Evolutionary conservation across 2,329 filamentous ascomycete genomes (phyloP).

Genomic region (Coniochaeta hoffmannii): DNA sequence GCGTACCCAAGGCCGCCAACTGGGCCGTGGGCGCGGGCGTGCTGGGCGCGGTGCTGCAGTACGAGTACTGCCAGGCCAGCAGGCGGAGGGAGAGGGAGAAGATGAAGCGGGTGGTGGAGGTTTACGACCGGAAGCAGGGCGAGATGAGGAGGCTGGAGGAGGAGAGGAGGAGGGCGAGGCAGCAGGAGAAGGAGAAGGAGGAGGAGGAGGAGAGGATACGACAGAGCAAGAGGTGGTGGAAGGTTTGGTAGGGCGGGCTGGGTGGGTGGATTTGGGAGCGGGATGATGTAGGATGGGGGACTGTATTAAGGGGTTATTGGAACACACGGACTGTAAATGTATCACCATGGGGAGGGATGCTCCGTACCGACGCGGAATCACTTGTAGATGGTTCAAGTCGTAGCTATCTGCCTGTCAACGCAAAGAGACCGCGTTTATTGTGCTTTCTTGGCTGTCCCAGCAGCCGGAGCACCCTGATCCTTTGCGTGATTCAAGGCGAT

Average conservation of each 20-base stretch:
- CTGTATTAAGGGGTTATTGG: background rate
- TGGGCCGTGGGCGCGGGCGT: constrained; percentile 79
- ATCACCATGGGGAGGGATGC: background rate
- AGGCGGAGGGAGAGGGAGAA: constrained; percentile 69
- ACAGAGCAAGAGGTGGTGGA: constrained; percentile 37
- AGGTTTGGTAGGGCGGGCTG: constrained; percentile 49
- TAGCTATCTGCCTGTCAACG: no score
- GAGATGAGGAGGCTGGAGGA: constrained; percentile 48
- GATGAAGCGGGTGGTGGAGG: constrained; percentile 79
- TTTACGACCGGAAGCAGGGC: constrained; percentile 66
- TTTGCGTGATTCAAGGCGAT: background rate
- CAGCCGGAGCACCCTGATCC: background rate
- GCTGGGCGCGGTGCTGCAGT: constrained; percentile 60
- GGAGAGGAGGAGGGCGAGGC: constrained; percentile 26
- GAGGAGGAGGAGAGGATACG: constrained; percentile 33
- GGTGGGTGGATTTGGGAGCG: constrained; percentile 10
- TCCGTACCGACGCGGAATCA: no score
- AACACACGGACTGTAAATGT: background rate
- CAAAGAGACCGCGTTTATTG: no score
- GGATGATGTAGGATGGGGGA: background rate
- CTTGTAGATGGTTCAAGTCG: no score
- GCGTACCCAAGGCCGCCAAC: constrained; percentile 63
- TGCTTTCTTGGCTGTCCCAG: background rate
- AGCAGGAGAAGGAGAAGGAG: constrained; percentile 18
- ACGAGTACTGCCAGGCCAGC: constrained; percentile 77